Conservation (phyloP, 2,329 filamentous ascomycete species). For the Dryadomyces quercivorus region DNA sequence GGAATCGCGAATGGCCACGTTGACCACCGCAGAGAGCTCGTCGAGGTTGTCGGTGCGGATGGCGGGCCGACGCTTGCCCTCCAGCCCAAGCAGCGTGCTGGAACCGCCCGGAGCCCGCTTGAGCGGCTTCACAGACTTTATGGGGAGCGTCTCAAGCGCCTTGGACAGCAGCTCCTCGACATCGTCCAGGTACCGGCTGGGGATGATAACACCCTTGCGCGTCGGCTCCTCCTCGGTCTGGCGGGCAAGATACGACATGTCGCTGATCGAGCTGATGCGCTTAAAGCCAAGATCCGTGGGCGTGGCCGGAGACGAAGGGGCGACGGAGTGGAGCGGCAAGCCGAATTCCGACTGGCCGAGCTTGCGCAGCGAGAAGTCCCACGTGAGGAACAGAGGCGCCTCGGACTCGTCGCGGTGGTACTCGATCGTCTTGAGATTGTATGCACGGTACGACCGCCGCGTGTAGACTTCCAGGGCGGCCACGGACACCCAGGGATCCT, state of each 20-base stretch:
- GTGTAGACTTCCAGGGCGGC: slow-evolving; percentile 94
- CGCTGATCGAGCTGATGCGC: slow-evolving; percentile 87
- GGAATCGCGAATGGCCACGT: slow-evolving; percentile 80
- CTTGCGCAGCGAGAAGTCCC: slow-evolving; percentile 94
- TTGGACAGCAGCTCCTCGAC: slow-evolving; percentile 75
- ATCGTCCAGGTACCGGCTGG: slow-evolving; percentile 88
- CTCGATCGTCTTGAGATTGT: slow-evolving; percentile 77
- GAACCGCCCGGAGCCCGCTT: slow-evolving; percentile 37
- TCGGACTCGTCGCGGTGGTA: slow-evolving; percentile 70
- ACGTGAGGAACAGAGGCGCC: slow-evolving; percentile 65
- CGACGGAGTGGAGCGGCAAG: slow-evolving; percentile 63
- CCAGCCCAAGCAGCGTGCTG: slow-evolving; percentile 52
- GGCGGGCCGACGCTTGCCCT: slow-evolving; percentile 55
- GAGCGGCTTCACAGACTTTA: slow-evolving; percentile 35
- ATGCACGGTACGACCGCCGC: slow-evolving; percentile 91
- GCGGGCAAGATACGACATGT: slow-evolving; percentile 78
- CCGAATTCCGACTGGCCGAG: slow-evolving; percentile 86
- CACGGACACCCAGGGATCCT: slow-evolving; percentile 86
- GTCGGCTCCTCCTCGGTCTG: slow-evolving; percentile 64
- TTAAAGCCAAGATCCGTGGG: slow-evolving; percentile 57
- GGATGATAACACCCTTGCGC: slow-evolving; percentile 88
- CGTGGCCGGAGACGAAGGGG: slow-evolving; percentile 74
- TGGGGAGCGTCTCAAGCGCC: slow-evolving; percentile 72
- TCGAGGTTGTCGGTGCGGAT: slow-evolving; percentile 46
- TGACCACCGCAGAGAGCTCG: slow-evolving; percentile 83